These are phyloP conservation scores for Physcomitrellopsis africana DNA, from an alignment of 225 moss, liverwort and hornwort species.

Conservation along the genomic window DNA sequence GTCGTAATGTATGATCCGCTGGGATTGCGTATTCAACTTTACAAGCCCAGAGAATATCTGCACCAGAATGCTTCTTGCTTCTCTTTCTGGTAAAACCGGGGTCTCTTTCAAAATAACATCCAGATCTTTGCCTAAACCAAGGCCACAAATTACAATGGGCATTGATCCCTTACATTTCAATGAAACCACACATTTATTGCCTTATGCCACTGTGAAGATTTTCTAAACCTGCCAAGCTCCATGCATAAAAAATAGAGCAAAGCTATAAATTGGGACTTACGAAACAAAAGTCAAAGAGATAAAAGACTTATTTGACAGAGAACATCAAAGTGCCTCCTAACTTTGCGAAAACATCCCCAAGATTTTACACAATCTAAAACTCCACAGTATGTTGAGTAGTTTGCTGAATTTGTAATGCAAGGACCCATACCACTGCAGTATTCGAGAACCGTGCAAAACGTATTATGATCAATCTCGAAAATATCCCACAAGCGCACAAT, in stretches of 20 bases:
- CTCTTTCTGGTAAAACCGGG: slow-evolving; percentile 80
- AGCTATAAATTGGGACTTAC: not conserved
- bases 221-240: slow-evolving; percentile 1
- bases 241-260: not conserved
- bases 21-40: slow-evolving; percentile 82
- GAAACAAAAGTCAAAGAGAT: slow-evolving; percentile 16
- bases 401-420: slow-evolving; percentile 16
- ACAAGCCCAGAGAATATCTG: slow-evolving; percentile 92
- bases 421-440: slow-evolving; percentile 89
- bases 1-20: slow-evolving; percentile 94
- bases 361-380: slow-evolving; percentile 10
- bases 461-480: slow-evolving; percentile 97
- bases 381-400: slow-evolving; percentile 14
- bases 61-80: slow-evolving; percentile 92
- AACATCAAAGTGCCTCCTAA: not conserved
- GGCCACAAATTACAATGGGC: slow-evolving; percentile 16
- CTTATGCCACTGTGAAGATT: slow-evolving; percentile 2
- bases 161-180: slow-evolving; percentile 8
- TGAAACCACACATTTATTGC: slow-evolving; percentile 6
- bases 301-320: not conserved
- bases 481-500: slow-evolving; percentile 97
- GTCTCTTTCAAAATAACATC: slow-evolving; percentile 86
- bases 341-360: slow-evolving; percentile 2
- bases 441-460: slow-evolving; percentile 95
- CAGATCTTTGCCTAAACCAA: slow-evolving; percentile 80